A percentile compares a stretch with the other conserved stretches of the same genome.
Conservation (phyloP, 331 rosid genomes). For the Arachis monticola region DNA sequence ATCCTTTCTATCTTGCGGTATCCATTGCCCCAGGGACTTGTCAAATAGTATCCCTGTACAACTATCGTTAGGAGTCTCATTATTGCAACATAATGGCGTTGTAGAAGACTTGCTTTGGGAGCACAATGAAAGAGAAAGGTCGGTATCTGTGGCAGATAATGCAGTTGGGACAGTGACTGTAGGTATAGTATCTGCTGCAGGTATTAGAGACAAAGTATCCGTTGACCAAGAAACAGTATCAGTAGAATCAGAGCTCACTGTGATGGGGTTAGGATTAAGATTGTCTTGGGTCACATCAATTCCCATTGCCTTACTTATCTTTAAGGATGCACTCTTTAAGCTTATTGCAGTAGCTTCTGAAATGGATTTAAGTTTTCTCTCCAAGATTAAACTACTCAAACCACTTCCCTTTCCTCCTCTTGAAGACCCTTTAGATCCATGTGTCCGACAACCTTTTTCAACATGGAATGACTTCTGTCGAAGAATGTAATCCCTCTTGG, state of each 20-base stretch:
- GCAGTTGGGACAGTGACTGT: constrained; percentile 43
- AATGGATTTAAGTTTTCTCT: constrained; percentile 73
- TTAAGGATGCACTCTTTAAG: constrained; percentile 73
- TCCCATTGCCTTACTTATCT: constrained; percentile 75
- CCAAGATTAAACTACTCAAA: constrained; percentile 71
- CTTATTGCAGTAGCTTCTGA: constrained; percentile 69
- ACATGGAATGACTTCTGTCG: constrained; percentile 80
- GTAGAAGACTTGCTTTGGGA: constrained; percentile 52
- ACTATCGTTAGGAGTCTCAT: constrained; percentile 49
- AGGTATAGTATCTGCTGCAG: constrained; percentile 38
- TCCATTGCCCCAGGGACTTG: constrained; percentile 63
- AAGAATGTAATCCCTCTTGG: constrained; percentile 80
- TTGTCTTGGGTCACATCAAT: constrained; percentile 65
- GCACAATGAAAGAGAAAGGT: constrained; percentile 81
- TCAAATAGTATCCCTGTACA: constrained; percentile 59
- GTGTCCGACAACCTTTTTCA: constrained; percentile 71
- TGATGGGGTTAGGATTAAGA: constrained; percentile 44
- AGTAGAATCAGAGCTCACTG: constrained; percentile 52
- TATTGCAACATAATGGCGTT: constrained; percentile 49
- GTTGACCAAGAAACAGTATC: constrained; percentile 45
- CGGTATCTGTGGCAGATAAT: constrained; percentile 59
- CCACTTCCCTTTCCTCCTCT: constrained; percentile 74
- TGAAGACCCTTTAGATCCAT: constrained; percentile 79
- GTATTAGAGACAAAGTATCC: constrained; percentile 42
- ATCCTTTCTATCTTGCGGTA: constrained; percentile 78